These are phyloP conservation scores for Psilocybe tampanensis DNA, from an alignment of 768 basidiomycete species.

Conservation along the genomic window DNA sequence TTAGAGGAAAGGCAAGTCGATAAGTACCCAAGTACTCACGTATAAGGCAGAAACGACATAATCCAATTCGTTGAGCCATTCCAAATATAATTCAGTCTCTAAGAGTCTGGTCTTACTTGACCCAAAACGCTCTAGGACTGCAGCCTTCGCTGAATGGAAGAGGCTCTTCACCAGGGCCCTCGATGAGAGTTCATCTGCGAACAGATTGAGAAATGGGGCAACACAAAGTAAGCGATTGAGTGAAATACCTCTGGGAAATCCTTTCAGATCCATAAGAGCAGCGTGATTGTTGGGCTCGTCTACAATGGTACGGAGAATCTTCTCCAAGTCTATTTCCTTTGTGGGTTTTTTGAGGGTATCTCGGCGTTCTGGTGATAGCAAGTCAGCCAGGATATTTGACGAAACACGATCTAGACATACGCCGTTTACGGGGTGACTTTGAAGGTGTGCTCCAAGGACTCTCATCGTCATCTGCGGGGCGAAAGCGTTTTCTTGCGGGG, in stretches of 20 bases:
- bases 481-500: conserved; percentile 27
- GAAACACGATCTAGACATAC: conserved; percentile 15
- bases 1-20: too few species aligned
- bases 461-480: conserved; percentile 20
- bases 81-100: conserved; percentile 44
- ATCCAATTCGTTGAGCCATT: conserved; percentile 42
- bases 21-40: conserved; percentile 28
- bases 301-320: conserved; percentile 22
- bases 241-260: conserved; percentile 26
- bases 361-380: conserved; percentile 12
- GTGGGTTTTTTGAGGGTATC: conserved; percentile 14
- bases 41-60: conserved; percentile 39
- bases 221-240: background rate
- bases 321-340: conserved; percentile 24
- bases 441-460: conserved; percentile 17
- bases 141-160: conserved; percentile 31
- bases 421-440: conserved; percentile 28
- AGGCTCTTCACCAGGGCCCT: conserved; percentile 31
- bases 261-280: conserved; percentile 24
- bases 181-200: conserved; percentile 12
- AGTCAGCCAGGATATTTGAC: background rate
- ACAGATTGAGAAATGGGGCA: background rate
- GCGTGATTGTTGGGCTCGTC: conserved; percentile 15
- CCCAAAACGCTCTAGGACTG: conserved; percentile 32
- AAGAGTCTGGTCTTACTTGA: conserved; percentile 31